Conservation (phyloP, 257 asterid genomes). For the Jacaranda copaia region DNA sequence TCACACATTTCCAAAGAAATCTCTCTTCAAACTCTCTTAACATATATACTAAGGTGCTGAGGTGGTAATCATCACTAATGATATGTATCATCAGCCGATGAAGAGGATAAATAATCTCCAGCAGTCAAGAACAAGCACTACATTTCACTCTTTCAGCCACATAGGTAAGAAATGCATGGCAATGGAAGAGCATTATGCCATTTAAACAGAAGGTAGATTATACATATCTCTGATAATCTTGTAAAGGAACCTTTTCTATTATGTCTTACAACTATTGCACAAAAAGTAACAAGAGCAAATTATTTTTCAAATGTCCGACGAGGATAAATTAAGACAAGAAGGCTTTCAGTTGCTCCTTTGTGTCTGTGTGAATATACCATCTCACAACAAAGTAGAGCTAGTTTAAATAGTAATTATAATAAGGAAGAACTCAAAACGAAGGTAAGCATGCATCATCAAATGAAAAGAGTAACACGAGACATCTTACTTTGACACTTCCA, state of each 20-base stretch:
- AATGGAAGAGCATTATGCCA: too few relatives aligned
- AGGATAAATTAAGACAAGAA: not conserved
- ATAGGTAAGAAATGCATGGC: not conserved
- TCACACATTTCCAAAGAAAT: slow-evolving; percentile 50
- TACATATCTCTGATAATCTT: not conserved
- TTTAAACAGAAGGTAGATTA: not conserved
- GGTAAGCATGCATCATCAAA: slow-evolving; percentile 6
- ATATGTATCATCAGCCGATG: slow-evolving; percentile 35
- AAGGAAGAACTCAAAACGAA: slow-evolving; percentile 3
- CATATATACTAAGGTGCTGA: slow-evolving; percentile 41
- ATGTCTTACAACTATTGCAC: not conserved
- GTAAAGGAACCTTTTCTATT: not conserved
- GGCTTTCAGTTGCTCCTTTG: not conserved
- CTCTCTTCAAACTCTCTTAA: slow-evolving; percentile 43
- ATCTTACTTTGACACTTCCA: slow-evolving; percentile 9
- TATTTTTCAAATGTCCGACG: not conserved
- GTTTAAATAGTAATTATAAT: slow-evolving; percentile 2
- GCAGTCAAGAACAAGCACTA: slow-evolving; percentile 9
- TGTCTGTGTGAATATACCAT: slow-evolving; percentile 4
- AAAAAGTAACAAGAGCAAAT: not conserved
- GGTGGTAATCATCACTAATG: slow-evolving; percentile 40
- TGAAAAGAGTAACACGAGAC: not conserved
- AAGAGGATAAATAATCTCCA: slow-evolving; percentile 32
- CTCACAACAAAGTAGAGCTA: slow-evolving; percentile 22
- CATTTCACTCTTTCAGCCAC: slow-evolving; percentile 19